phyloP scores from a whole-genome alignment of 2,329 filamentous ascomycete species.

The Alternaria panax region DNA sequence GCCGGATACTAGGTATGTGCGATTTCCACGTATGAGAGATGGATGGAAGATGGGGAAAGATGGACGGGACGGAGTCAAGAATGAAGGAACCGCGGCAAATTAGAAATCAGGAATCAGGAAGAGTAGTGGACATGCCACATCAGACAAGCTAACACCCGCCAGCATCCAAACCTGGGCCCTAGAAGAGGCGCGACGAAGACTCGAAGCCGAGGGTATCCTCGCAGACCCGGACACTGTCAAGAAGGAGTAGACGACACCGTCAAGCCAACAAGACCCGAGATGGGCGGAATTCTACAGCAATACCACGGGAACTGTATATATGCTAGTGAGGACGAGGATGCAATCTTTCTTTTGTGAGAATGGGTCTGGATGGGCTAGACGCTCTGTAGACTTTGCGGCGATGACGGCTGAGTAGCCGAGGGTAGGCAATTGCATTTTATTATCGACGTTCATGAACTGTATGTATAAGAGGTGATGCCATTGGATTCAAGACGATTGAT shows the following conservation, averaged over 20 bases:
- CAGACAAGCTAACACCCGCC: slow-evolving; percentile 31
- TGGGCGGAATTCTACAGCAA: slow-evolving; percentile 4
- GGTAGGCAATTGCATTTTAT: slow-evolving; percentile 12
- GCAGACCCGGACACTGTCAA: slow-evolving; percentile 72
- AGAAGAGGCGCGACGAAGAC: slow-evolving; percentile 91
- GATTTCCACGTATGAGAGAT: background rate
- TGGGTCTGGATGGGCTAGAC: slow-evolving; percentile 14
- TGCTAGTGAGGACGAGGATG: slow-evolving; percentile 5
- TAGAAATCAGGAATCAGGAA: background rate
- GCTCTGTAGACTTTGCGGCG: slow-evolving; percentile 15
- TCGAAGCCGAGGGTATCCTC: slow-evolving; percentile 95
- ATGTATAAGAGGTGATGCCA: background rate
- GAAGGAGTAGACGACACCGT: slow-evolving; percentile 36
- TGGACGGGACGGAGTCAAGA: background rate
- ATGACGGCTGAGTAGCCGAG: slow-evolving; percentile 3
- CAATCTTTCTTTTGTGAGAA: slow-evolving; percentile 16
- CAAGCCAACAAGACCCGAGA: background rate
- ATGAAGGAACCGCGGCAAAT: too few relatives aligned
- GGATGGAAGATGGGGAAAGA: background rate
- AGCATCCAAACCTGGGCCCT: slow-evolving; percentile 99
- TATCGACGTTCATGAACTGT: background rate
- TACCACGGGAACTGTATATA: slow-evolving; percentile 14
- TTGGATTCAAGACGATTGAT: background rate
- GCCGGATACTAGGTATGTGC: slow-evolving; percentile 95
- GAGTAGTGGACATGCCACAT: background rate